Base-by-base conservation (phyloP, 371 early-diverging fungal species). In the Chytridium lagenaria region DNA sequence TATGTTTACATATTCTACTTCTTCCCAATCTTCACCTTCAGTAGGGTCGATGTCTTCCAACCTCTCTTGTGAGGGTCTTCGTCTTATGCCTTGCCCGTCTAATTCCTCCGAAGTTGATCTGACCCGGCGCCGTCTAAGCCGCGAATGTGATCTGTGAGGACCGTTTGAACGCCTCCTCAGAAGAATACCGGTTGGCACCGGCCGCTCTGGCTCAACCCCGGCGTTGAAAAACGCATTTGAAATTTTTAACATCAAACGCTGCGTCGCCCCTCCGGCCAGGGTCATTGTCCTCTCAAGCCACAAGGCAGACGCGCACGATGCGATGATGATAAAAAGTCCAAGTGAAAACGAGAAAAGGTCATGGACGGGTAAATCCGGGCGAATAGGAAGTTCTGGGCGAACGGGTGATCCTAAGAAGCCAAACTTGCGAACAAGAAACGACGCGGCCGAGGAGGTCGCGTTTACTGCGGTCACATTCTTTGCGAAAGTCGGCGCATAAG, bases 331-430 rank as follows among this genome's bases (percentile, higher is more conserved):
- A 34, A 81, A 50, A 38, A 77, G 68, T 1, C 84, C 84, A 16
- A 78, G 33, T 19, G 76, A 37, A 64, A 70, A 76, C 10, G 81
- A 66, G 67, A 81, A 82, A 50, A 83, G 40, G 69, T 85, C 85
- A 67, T 83, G 83, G 5, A 79, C 75, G 1, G 82, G 80, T 28
- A 85, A 59, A 57, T 85, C 85, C 1, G 68, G 74, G 10, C 84
- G 78, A 16, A 40, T 36, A 36, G 68, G n/a, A 34, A 50, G n/a
- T 19, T 52, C 36, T 12, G 38, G 68, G 40, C 31, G 65, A 0
- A 40, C 2, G 15, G 67, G 66, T 19, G 68, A 33, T 30, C 51
- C 55, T 23, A 50, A 7, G 52, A 52, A 10, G 0, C 38, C 67
- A 15, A 61, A 12, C 36, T 36, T 61, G 16, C 61, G 61, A 34